These are phyloP conservation scores for Solanum tacnaense DNA, from an alignment of 257 asterid species.

Conservation along the genomic window DNA sequence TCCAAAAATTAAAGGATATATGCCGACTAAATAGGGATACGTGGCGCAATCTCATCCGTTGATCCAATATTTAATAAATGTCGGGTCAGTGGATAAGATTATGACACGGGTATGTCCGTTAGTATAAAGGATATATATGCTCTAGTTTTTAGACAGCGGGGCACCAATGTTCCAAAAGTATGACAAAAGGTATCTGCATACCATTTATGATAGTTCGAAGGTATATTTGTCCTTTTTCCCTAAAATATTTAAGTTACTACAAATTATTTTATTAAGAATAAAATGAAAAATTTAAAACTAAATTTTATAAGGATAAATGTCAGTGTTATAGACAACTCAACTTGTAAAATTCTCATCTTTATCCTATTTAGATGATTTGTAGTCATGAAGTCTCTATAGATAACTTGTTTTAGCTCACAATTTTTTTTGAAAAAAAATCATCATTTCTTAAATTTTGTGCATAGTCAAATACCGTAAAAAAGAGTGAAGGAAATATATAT, in stretches of 20 bases:
- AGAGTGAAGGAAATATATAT: background rate
- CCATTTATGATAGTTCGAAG: too few species aligned
- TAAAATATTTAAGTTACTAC: background rate
- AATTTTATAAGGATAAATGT: background rate
- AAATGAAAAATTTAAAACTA: background rate
- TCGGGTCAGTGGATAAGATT: too few species aligned
- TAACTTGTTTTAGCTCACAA: background rate
- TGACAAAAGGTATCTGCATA: too few species aligned
- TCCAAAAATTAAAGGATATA: too few species aligned
- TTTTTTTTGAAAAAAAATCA: background rate
- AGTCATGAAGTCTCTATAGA: background rate
- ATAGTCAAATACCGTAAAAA: background rate
- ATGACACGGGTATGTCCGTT: too few species aligned
- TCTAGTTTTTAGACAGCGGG: too few species aligned
- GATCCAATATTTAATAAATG: too few species aligned
- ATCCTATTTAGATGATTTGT: background rate
- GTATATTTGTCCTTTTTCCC: too few species aligned
- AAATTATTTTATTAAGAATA: background rate
- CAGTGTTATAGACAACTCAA: background rate
- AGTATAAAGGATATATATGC: too few species aligned
- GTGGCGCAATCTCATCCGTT: too few species aligned
- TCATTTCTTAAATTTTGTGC: background rate
- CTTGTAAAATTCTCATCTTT: background rate
- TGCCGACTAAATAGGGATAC: too few species aligned
- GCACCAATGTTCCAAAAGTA: too few species aligned